These are phyloP conservation scores for Candida xyloterini DNA, from an alignment of 805 yeast genomes.

Conservation along the genomic window DNA sequence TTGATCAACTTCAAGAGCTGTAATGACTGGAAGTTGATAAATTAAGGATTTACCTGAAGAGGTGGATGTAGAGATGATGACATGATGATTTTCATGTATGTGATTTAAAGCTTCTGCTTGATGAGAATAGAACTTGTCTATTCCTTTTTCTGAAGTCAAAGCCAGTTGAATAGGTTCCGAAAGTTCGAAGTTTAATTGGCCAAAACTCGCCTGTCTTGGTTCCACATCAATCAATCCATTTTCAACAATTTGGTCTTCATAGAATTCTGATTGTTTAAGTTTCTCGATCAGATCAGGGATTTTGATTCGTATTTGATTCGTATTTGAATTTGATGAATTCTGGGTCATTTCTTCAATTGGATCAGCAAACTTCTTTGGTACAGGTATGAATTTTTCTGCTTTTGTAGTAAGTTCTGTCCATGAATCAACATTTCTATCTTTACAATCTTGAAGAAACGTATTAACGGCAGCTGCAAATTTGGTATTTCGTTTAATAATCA, in stretches of 20 bases:
- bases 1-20: slow-evolving; percentile 40
- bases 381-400: slow-evolving; percentile 44
- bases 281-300: slow-evolving; percentile 43
- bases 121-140: slow-evolving; percentile 66
- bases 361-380: slow-evolving; percentile 48
- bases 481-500: slow-evolving; percentile 55
- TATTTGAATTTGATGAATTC: slow-evolving; percentile 16
- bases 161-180: slow-evolving; percentile 53
- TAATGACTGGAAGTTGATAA: slow-evolving; percentile 81
- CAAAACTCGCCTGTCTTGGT: slow-evolving; percentile 44
- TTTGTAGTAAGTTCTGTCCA: slow-evolving; percentile 36
- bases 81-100: slow-evolving; percentile 54
- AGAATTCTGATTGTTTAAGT: slow-evolving; percentile 48
- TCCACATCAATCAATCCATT: slow-evolving; percentile 44
- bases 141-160: slow-evolving; percentile 35
- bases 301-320: slow-evolving; percentile 36
- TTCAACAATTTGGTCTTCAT: slow-evolving; percentile 60
- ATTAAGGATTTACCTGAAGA: slow-evolving; percentile 95
- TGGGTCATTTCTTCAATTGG: slow-evolving; percentile 59
- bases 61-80: slow-evolving; percentile 90
- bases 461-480: slow-evolving; percentile 46
- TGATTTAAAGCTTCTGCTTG: slow-evolving; percentile 76
- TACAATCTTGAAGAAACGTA: slow-evolving; percentile 36
- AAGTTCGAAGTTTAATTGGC: slow-evolving; percentile 40
- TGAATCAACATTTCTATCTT: slow-evolving; percentile 34